Evolutionary conservation across 129 eudicot genomes (phyloP), one percentile per base, ranked within the genome.

Genomic region (Heracleum sosnowskyi): DNA sequence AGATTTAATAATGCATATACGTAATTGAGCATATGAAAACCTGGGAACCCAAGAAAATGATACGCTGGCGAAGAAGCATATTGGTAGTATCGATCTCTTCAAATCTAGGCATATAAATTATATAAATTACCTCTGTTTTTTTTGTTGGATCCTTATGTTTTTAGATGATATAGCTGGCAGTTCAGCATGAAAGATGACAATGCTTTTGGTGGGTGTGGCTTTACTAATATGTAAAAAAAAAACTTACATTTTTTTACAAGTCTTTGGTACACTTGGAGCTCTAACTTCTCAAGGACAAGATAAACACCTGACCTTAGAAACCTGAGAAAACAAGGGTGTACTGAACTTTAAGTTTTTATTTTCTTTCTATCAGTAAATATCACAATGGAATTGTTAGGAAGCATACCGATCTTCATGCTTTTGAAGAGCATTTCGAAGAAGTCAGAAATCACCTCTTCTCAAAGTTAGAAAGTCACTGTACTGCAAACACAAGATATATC

Each of bases 241-340:
- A 68, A 77, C 94, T 86, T 86, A 95, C 96, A 95, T 91, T 82
- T 88, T 95, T 95, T 95, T 41, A 95, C 81, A 26, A 95, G 81
- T 79, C 96, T 86, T 81, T 89, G 97, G 87, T 95, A 95, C 29
- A 95, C 98, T 83, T 91, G 97, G 74, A 95, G 97, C 84, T 91
- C 98, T 76, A 91, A 82, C 93, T 95, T 95, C 82, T 95, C 98
- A 7, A 95, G 93, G 79, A 95, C 98, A 77, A 95, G 97, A 85
- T 91, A 95, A 46, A 91, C 97, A 70, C 98, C 98, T 47, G 98
- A 95, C 81, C 97, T 91, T 85, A 95, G 82, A 80, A 95, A 95
- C 79, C 98, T 95, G 86, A 63, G 20, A 36, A 36, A 62, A 79
- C 47, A 33, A 77, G 12, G 44, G 24, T 28, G 17, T 29, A 15